Evolutionary conservation across 495 filamentous ascomycete species (phyloP).

Genomic region (Paragyromitra xinjiangensis): DNA sequence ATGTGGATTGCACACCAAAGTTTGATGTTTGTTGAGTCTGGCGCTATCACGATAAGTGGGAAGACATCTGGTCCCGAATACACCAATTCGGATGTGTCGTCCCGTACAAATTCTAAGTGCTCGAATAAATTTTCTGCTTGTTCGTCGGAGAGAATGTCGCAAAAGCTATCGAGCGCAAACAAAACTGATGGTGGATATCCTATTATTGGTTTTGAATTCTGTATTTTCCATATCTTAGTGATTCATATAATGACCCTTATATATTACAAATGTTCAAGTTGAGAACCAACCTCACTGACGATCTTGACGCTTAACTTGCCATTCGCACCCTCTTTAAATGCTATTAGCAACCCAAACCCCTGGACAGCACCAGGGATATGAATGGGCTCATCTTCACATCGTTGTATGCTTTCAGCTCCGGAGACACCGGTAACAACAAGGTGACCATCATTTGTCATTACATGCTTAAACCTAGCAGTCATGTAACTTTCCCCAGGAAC

Average conservation of each 20-base stretch:
- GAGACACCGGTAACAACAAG: constrained; percentile 77
- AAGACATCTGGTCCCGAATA: constrained; percentile 81
- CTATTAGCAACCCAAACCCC: constrained; percentile 80
- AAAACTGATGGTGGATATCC: constrained; percentile 82
- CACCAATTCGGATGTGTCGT: constrained; percentile 60
- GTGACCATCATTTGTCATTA: constrained; percentile 81
- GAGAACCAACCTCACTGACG: constrained; percentile 71
- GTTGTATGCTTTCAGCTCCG: constrained; percentile 71
- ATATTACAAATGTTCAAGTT: not conserved
- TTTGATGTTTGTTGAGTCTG: constrained; percentile 65
- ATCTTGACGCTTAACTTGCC: constrained; percentile 75
- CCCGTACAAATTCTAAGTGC: constrained; percentile 85
- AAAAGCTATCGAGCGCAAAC: constrained; percentile 78
- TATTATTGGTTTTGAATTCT: constrained; percentile 77
- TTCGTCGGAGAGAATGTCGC: constrained; percentile 81
- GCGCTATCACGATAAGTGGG: constrained; percentile 71
- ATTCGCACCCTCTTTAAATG: constrained; percentile 71
- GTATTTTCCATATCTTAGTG: constrained; percentile 23
- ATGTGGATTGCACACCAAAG: constrained; percentile 92
- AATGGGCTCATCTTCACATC: constrained; percentile 93
- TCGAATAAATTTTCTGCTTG: constrained; percentile 83
- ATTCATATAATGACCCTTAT: constrained; percentile 1
- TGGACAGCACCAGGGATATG: constrained; percentile 92
- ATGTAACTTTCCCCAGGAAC: constrained; percentile 55
- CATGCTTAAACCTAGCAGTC: constrained; percentile 81